phyloP scores from a whole-genome alignment of 2,329 filamentous ascomycete genomes.

The Ceratocystis smalleyi region DNA sequence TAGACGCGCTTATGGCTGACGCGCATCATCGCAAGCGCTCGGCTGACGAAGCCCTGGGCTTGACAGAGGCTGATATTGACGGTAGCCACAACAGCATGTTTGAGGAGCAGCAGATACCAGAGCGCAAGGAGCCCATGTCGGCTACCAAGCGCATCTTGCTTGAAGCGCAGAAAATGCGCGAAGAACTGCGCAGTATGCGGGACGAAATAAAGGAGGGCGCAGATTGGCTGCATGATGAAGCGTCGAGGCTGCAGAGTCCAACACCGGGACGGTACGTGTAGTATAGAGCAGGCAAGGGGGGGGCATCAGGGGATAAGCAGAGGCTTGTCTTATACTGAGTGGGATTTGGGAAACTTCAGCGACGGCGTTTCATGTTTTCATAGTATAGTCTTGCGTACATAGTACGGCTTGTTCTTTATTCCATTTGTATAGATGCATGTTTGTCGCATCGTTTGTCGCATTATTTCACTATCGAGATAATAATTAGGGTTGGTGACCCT shows the following conservation, averaged over 20 bases:
- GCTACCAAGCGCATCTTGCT: slow-evolving; percentile 28
- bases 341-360: too few species aligned
- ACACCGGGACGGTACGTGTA: slow-evolving; percentile 8
- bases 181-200: slow-evolving; percentile 29
- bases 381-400: too few species aligned
- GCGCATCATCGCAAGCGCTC: slow-evolving; percentile 24
- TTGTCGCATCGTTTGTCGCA: too few species aligned
- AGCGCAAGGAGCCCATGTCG: slow-evolving; percentile 17
- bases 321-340: not conserved
- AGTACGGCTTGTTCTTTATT: too few species aligned
- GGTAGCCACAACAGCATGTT: not conserved
- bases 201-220: slow-evolving; percentile 33
- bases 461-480: too few species aligned
- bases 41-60: slow-evolving; percentile 21
- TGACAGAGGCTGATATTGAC: not conserved
- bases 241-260: slow-evolving; percentile 28
- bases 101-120: slow-evolving; percentile 9
- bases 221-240: slow-evolving; percentile 34
- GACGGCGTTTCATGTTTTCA: too few species aligned
- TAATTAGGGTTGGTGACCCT: too few species aligned
- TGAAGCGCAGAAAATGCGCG: slow-evolving; percentile 28
- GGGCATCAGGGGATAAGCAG: not conserved
- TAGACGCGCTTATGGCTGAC: slow-evolving; percentile 18
- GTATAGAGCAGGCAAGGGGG: not conserved
- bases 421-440: too few species aligned